A percentile compares a stretch with the other conserved stretches of the same genome.
These are phyloP conservation scores for Casuarina cunninghamiana DNA, from an alignment of 306 rosid species.

Conservation along the genomic window DNA sequence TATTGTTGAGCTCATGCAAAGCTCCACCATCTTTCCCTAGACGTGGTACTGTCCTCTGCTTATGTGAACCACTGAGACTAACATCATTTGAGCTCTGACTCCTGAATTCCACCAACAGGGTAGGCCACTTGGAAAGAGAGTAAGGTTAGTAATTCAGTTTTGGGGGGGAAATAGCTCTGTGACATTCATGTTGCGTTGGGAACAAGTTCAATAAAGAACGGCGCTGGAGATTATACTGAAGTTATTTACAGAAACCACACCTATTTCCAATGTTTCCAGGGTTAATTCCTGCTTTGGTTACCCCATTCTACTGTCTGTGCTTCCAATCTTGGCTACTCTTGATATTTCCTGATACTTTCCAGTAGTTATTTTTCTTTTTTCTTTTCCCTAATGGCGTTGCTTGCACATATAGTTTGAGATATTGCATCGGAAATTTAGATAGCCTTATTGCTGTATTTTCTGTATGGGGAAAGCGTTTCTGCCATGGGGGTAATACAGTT, in stretches of 20 bases:
- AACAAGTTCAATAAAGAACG: not conserved
- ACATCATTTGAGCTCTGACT: not conserved
- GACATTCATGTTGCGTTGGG: not conserved
- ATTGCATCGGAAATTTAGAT: constrained; percentile 11
- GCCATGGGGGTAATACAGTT: not conserved
- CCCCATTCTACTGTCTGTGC: constrained; percentile 15
- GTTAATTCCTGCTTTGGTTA: constrained; percentile 2
- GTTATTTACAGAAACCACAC: not conserved
- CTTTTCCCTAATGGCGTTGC: not conserved
- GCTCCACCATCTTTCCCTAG: not conserved
- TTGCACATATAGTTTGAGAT: not conserved
- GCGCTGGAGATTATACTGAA: not conserved
- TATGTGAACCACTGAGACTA: not conserved
- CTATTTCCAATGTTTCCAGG: too few relatives aligned
- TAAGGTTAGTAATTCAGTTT: not conserved
- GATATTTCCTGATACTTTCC: constrained; percentile 2
- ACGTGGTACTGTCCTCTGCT: not conserved
- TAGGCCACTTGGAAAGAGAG: not conserved
- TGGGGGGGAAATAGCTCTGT: not conserved
- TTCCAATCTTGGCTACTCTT: constrained; percentile 13
- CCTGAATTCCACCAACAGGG: constrained; percentile 1
- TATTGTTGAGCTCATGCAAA: not conserved
- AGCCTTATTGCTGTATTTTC: constrained; percentile 5
- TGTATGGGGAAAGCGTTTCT: not conserved
- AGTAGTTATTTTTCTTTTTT: not conserved